Conservation (phyloP, 2,329 filamentous ascomycete species). For the Ophiosphaerella narmari region DNA sequence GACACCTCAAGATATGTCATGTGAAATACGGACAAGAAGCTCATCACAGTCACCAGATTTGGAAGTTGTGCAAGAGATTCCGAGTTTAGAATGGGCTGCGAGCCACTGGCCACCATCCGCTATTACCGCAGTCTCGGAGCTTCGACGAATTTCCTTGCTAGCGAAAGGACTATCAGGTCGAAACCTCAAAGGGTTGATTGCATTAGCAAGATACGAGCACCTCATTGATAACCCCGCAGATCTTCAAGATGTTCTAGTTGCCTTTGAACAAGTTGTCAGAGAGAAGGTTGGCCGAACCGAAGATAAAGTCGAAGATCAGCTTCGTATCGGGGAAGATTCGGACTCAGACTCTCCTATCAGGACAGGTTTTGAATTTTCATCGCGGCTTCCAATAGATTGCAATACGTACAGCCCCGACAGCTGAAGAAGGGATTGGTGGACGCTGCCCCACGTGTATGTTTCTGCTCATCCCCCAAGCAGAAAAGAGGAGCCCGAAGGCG, state of each 20-base stretch:
- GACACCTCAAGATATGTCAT: too few relatives aligned
- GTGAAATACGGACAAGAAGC: not conserved
- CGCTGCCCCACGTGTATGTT: not conserved
- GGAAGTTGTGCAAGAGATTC: not conserved
- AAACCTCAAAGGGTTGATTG: slow-evolving; percentile 19
- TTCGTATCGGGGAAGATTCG: too few relatives aligned
- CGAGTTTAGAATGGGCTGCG: slow-evolving; percentile 31
- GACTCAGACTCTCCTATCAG: not conserved
- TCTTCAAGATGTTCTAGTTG: slow-evolving; percentile 15
- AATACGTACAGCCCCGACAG: not conserved
- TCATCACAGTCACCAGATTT: not conserved
- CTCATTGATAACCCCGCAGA: slow-evolving; percentile 17
- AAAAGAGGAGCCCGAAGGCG: too few relatives aligned
- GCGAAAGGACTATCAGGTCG: slow-evolving; percentile 24
- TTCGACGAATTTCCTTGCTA: slow-evolving; percentile 38
- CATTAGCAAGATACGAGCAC: slow-evolving; percentile 19
- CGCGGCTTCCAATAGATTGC: not conserved
- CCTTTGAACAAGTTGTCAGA: slow-evolving; percentile 10
- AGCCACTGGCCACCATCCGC: slow-evolving; percentile 18
- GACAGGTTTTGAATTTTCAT: not conserved
- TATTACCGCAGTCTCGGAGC: slow-evolving; percentile 27
- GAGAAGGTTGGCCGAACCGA: not conserved
- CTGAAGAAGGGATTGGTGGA: not conserved
- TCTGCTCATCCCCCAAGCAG: too few relatives aligned
- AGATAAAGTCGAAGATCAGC: too few relatives aligned